Evolutionary conservation across 768 basidiomycete species (phyloP).

Genomic region (Hericium alpestre): DNA sequence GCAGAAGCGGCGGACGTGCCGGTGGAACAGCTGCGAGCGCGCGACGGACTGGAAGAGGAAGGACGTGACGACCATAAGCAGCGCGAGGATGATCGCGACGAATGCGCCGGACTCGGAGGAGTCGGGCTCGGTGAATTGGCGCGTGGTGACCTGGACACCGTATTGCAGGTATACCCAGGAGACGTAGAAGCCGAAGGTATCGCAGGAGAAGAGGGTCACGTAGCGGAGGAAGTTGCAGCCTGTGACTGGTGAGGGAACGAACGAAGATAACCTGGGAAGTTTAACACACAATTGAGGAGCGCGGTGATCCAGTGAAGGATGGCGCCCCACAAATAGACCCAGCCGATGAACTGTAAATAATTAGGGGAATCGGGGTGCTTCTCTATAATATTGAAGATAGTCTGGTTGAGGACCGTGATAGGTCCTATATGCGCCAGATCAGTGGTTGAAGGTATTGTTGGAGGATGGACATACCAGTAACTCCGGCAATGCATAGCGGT

Average conservation of each 20-base stretch:
- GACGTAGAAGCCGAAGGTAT: slow-evolving; percentile 89
- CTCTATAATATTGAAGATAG: slow-evolving; percentile 68
- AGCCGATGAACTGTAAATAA: slow-evolving; percentile 82
- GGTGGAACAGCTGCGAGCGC: slow-evolving; percentile 55
- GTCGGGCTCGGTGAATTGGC: slow-evolving; percentile 42
- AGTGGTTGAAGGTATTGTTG: not conserved
- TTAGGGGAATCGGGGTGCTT: slow-evolving; percentile 47
- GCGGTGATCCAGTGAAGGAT: slow-evolving; percentile 81
- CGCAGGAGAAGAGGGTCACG: slow-evolving; percentile 83
- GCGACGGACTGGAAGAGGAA: slow-evolving; percentile 67
- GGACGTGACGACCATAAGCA: slow-evolving; percentile 65
- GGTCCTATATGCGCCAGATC: slow-evolving; percentile 43
- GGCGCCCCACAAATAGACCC: slow-evolving; percentile 89
- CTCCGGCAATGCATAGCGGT: slow-evolving; percentile 85
- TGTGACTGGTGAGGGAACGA: slow-evolving; percentile 19
- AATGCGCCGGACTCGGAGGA: slow-evolving; percentile 37
- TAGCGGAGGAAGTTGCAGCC: slow-evolving; percentile 80
- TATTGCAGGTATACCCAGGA: slow-evolving; percentile 87
- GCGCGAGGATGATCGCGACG: slow-evolving; percentile 61
- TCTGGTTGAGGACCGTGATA: slow-evolving; percentile 89
- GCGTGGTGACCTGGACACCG: slow-evolving; percentile 72
- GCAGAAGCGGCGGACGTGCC: slow-evolving; percentile 62
- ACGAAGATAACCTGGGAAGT: not conserved
- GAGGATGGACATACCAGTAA: slow-evolving; percentile 46
- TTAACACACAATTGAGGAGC: slow-evolving; percentile 53